Evolutionary conservation across 352 stramenopile genomes (phyloP), one percentile per base, ranked within the genome.

Genomic region (Globisporangium cederbergense): DNA sequence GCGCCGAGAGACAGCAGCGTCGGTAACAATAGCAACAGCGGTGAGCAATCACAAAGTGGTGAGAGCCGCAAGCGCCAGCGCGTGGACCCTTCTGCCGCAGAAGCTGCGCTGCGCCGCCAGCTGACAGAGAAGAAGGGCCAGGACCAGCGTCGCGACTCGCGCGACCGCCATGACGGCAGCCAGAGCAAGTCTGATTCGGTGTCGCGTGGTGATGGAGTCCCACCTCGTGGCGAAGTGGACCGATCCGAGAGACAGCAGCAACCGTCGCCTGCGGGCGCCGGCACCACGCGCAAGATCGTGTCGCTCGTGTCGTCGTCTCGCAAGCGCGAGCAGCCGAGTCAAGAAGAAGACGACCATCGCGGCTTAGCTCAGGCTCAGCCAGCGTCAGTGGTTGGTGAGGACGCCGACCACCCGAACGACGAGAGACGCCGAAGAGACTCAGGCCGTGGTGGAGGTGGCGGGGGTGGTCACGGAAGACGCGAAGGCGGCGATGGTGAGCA

Each of bases 71-170:
- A 91, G 66, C 68, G 79, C 46, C 79, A 76, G 46, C 79, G 85
- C 25, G 57, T 77, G 34, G 86, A 95, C 28, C 57, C 67, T n/a
- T 81, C 77, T 14, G 36, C 32, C 42, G 46, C 46, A 2, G 86
- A 95, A 60, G 82, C 83, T 38, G 74, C 75, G 34, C 64, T 92
- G 50, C 83, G 83, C 45, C 83, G 83, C 43, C 81, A 90, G 28
- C 71, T 95, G 30, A 90, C 79, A 2, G 86, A 90, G 49, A 86
- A 90, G 62, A 91, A 89, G 62, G 73, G 58, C 8, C 68, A 86
- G 52, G 79, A 81, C 2, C 52, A 76, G 30, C 54, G 45, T 14
- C 49, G 57, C 13, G 55, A 51, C 16, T 22, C 8, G 36, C 57
- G 66, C 13, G 38, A 68, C 16, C 36, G 38, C 18, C 51, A 7